These are phyloP conservation scores for Fusarium acutatum DNA, from an alignment of 2,329 filamentous ascomycete species.

Conservation along the genomic window DNA sequence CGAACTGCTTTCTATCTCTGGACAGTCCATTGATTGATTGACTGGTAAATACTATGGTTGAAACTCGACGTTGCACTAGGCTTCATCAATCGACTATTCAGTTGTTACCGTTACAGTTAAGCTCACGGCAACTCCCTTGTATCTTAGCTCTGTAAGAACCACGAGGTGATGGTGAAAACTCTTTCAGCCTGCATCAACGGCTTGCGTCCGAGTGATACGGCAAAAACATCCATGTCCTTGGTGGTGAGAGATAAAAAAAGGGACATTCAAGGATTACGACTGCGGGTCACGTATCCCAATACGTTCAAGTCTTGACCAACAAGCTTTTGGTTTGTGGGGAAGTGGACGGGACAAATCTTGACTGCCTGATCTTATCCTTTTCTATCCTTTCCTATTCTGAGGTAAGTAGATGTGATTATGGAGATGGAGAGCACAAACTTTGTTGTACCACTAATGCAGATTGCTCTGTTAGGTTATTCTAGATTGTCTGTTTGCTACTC, in stretches of 20 bases:
- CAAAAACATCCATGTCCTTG: slow-evolving; percentile 7
- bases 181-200: not conserved
- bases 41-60: not conserved
- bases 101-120: not conserved
- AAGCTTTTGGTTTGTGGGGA: slow-evolving; percentile 36
- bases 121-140: not conserved
- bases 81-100: not conserved
- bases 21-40: not conserved
- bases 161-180: not conserved
- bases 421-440: not conserved
- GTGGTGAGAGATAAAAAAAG: slow-evolving; percentile 20
- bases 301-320: slow-evolving; percentile 25
- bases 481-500: not conserved
- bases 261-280: slow-evolving; percentile 17
- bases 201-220: not conserved
- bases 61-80: not conserved
- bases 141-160: not conserved
- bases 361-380: slow-evolving; percentile 12
- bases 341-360: slow-evolving; percentile 30
- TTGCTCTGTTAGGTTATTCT: not conserved
- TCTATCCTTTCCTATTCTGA: not conserved
- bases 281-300: slow-evolving; percentile 29
- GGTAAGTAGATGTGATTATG: slow-evolving; percentile 1
- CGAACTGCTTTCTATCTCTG: not conserved
- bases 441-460: slow-evolving; percentile 14